Base-by-base conservation (phyloP, 2,329 filamentous ascomycete genomes). In the Sporothrix protearum region DNA sequence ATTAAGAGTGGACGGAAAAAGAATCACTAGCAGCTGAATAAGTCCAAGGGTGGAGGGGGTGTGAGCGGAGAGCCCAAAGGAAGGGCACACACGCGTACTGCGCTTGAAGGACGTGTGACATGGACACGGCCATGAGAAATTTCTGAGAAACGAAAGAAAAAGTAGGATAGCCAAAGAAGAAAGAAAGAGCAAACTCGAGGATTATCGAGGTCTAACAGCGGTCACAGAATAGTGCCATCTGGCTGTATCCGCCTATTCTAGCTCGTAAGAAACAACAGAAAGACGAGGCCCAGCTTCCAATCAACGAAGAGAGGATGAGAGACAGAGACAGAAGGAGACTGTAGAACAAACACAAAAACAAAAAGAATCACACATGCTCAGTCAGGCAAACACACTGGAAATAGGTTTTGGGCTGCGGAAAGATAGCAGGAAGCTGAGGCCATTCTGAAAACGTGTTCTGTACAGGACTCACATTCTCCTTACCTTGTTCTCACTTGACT, bases 341-440 rank as follows among this genome's bases (percentile, higher is more conserved):
- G 63, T 25, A 28, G 55, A 51, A 30, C 4, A 47, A 25, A n/a
- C n/a, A n/a, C n/a, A n/a, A n/a, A n/a, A 25, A 49, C 53, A 59
- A n/a, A 51, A 36, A 49, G 16, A 22, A 5, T 64, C 14, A 49
- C 49, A 53, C 49, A 53, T 12, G 49, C 49, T 47, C 42, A 28
- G 10, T 22, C 8, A 53, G 22, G 25, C 33, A 59, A 12, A 16
- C 10, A 55, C 47, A 7, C 22, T 28, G 49, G 30, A 69, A 59
- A 57, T 33, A 57, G 36, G 67, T 55, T 69, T 68, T 49, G 30
- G 49, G 47, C 28, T n/a, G 66, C 49, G 49, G 49, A 68, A 42
- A 55, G n/a, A 68, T 55, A 22, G 66, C 42, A 33, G 51, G 51
- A 69, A 25, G 59, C 67, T 47, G 67, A 59, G 36, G 30, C 53